Percentiles rank a stretch among this genome's conserved stretches.
Conservation (phyloP, 768 basidiomycete species). For the Serpula lacrymans region DNA sequence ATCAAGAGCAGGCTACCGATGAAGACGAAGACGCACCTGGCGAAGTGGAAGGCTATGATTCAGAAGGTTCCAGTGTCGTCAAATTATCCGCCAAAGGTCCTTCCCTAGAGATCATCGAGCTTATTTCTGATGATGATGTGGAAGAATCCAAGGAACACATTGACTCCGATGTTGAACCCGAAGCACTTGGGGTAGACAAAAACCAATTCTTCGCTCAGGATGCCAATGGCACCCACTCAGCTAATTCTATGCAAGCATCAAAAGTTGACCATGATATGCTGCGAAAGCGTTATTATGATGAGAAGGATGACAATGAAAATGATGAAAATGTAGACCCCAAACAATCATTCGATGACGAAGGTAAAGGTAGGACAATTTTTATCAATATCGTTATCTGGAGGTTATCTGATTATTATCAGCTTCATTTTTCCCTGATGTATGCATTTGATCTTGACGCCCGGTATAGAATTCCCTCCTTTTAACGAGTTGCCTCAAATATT, state of each 20-base stretch:
- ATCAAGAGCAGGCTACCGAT: slow-evolving; percentile 12
- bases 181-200: no score
- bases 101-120: slow-evolving; percentile 17
- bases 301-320: neutral
- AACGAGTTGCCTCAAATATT: slow-evolving; percentile 12
- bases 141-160: slow-evolving; percentile 7
- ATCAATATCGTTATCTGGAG: no score
- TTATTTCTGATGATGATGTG: slow-evolving; percentile 25
- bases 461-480: slow-evolving; percentile 2
- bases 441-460: no score
- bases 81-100: slow-evolving; percentile 5
- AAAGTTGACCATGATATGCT: no score
- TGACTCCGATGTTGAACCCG: slow-evolving; percentile 12
- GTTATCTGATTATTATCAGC: no score
- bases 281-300: neutral
- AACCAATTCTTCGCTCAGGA: no score
- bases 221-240: no score
- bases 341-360: neutral
- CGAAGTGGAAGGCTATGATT: slow-evolving; percentile 11
- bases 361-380: neutral
- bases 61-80: no score
- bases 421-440: no score
- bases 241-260: no score
- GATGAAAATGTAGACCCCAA: neutral
- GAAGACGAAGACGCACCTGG: slow-evolving; percentile 9